Base-by-base conservation (phyloP, 176 grass and related monocot genomes). In the Raddia guianensis region DNA sequence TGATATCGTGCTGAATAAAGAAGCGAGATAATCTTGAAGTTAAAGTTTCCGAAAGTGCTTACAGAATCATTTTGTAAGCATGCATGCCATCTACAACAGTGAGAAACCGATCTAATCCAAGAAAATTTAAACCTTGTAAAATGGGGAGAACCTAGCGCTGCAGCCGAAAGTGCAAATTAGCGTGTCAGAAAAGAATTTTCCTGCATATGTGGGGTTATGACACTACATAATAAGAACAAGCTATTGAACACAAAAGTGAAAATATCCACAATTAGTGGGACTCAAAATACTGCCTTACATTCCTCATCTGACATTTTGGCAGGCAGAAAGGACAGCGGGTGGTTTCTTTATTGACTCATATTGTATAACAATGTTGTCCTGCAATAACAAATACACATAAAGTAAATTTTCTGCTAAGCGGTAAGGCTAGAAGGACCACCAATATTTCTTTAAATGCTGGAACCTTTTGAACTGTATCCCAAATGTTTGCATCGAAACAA, bases 381-480 rank as follows among this genome's bases (percentile, higher is more conserved):
- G 90, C 70, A 85, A 47, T 19, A 74, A 56, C 35, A 27, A 43
- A 70, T 11, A 37, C 53, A 64, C 77, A 76, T 20, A 34, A 34
- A 55, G 71, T 35, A 85, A 16, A 49, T 65, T 63, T 46, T 48
- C 47, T 2, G 37, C 19, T 42, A 80, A 19, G 55, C 6, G 4
- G 48, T 74, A 73, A 88, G 47, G 63, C 64, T 85, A 70, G 18
- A 70, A 70, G 51, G 53, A 55, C 10, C 62, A 40, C 1, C 16
- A 45, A 7, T 37, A 47, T 85, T 40, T 67, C 64, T 75, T n/a
- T 72, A 72, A 18, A 20, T 18, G 33, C 16, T 3, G 1, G 42
- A 83, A 98, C 95, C 95, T 98, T 98, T 18, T 82, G 83, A 79
- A 91, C 68, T 19, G 92, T 91, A 47, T 90, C 90, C 95, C 92